Evolutionary conservation across 441 rosid species (phyloP).

Genomic region (Theobroma grandiflorum): DNA sequence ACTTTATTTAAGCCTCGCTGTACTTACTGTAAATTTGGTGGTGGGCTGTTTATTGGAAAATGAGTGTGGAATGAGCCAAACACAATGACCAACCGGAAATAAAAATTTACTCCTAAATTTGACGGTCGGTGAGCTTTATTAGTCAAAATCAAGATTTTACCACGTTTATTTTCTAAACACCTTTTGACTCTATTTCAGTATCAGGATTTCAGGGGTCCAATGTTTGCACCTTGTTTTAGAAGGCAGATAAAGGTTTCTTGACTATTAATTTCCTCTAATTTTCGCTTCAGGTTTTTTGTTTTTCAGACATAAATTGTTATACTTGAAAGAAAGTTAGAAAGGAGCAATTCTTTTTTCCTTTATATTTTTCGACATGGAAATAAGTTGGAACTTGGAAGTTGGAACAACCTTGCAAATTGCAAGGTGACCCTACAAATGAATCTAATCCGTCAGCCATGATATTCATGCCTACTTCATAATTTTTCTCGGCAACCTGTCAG

Average conservation of each 20-base stretch:
- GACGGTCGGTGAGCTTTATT: not conserved
- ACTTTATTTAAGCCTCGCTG: not conserved
- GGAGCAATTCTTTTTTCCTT: not conserved
- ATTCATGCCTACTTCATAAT: slow-evolving; percentile 12
- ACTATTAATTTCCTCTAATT: not conserved
- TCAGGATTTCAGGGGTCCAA: not conserved
- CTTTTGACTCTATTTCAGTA: not conserved
- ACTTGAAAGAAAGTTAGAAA: not conserved
- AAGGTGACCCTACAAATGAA: not conserved
- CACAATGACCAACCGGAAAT: no score
- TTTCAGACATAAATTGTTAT: not conserved
- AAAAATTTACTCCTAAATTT: not conserved
- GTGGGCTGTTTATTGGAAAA: not conserved
- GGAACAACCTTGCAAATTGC: not conserved
- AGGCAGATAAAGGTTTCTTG: not conserved
- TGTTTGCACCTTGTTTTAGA: not conserved
- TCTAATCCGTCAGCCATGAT: not conserved
- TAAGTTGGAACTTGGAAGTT: not conserved
- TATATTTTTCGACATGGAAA: not conserved
- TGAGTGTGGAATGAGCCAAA: not conserved
- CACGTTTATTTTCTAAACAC: not conserved
- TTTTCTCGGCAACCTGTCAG: not conserved
- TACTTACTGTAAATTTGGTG: not conserved
- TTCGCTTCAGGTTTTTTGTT: not conserved
- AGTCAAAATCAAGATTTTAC: not conserved